Percentiles rank a stretch among this genome's conserved stretches.
Conservation (phyloP, 1,284 basidiomycete genomes). For the Fomitiporia mediterranea region DNA sequence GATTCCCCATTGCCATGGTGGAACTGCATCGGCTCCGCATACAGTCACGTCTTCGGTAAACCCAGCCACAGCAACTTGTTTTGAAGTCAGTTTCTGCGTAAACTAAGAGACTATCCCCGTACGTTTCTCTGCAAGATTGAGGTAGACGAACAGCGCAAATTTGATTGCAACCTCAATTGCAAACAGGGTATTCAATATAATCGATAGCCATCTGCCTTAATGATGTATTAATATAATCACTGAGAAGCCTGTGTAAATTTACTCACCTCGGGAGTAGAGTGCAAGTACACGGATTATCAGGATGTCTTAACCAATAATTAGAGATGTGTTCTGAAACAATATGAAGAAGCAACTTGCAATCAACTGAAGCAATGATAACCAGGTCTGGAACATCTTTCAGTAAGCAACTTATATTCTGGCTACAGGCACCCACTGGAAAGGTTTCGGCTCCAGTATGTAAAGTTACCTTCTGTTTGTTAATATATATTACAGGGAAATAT, state of each 20-base stretch:
- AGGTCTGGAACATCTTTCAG: neutral
- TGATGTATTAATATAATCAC: neutral
- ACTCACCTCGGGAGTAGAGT: constrained; percentile 1
- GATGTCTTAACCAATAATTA: neutral
- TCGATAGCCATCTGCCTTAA: neutral
- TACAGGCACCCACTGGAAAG: neutral
- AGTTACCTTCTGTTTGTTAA: neutral
- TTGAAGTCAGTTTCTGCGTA: neutral
- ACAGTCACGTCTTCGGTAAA: neutral
- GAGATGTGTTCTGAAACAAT: neutral
- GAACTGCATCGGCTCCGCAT: neutral
- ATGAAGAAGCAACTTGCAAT: neutral
- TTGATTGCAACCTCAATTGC: neutral
- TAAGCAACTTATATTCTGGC: too few relatives aligned
- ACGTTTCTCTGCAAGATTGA: neutral
- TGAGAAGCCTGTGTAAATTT: neutral
- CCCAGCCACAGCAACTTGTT: neutral
- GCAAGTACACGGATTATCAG: constrained; percentile 11
- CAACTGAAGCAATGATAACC: neutral
- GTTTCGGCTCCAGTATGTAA: neutral
- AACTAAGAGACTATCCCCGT: too few relatives aligned
- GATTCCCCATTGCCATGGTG: neutral
- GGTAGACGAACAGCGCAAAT: neutral
- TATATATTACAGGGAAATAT: neutral
- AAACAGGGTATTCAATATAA: neutral